Evolutionary conservation across 495 filamentous ascomycete genomes (phyloP).

Genomic region (Penicillium mononematosum): DNA sequence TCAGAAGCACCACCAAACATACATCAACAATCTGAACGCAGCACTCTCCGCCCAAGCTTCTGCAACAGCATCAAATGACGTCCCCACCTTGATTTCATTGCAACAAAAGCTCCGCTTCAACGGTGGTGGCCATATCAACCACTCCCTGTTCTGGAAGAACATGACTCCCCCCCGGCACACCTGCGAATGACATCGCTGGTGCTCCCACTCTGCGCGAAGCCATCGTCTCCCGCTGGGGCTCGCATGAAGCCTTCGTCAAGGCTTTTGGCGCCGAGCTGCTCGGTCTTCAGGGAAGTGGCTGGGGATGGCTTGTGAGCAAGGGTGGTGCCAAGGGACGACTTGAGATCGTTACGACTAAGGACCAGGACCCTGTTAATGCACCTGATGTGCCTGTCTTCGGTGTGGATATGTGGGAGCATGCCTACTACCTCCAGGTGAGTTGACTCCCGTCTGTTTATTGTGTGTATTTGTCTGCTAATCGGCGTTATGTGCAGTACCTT

Average conservation of each 20-base stretch:
- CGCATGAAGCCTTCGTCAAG: slow-evolving; percentile 63
- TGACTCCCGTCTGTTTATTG: neutral
- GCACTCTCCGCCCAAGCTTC: slow-evolving; percentile 48
- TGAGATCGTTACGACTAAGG: slow-evolving; percentile 70
- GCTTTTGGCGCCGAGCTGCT: slow-evolving; percentile 70
- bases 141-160: slow-evolving; percentile 91
- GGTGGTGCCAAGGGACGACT: slow-evolving; percentile 62
- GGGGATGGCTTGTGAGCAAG: slow-evolving; percentile 86
- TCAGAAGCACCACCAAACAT: slow-evolving; percentile 64
- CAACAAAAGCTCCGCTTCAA: slow-evolving; percentile 92
- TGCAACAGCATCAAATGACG: slow-evolving; percentile 45
- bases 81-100: slow-evolving; percentile 64
- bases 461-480: slow-evolving; percentile 2
- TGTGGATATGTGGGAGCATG: slow-evolving; percentile 97
- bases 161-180: slow-evolving; percentile 62
- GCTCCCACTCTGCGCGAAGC: slow-evolving; percentile 54
- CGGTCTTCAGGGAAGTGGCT: slow-evolving; percentile 88
- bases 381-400: slow-evolving; percentile 78
- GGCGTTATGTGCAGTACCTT: slow-evolving; percentile 67
- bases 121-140: slow-evolving; percentile 90
- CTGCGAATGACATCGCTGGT: slow-evolving; percentile 63
- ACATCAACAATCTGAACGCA: slow-evolving; percentile 62
- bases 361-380: slow-evolving; percentile 86
- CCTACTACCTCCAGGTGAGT: slow-evolving; percentile 59
- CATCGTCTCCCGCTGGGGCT: slow-evolving; percentile 71